These are phyloP conservation scores for Lophiostoma macrostomum DNA, from an alignment of 495 filamentous ascomycete genomes.

Conservation along the genomic window DNA sequence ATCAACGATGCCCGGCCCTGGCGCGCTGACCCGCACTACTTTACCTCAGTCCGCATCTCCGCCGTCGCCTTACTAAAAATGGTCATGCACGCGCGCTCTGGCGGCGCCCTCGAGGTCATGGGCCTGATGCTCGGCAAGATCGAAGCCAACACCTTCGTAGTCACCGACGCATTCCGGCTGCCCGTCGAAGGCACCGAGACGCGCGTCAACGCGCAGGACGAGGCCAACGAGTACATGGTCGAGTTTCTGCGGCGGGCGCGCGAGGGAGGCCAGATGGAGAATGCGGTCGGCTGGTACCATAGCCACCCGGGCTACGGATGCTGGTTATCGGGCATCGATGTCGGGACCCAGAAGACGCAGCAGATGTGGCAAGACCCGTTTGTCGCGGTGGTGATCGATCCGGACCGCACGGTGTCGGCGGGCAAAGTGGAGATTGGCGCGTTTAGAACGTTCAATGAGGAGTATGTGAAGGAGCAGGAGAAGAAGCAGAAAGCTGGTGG, in stretches of 20 bases:
- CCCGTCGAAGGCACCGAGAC: constrained; percentile 98
- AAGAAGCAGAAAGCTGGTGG: constrained; percentile 44
- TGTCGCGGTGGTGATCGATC: constrained; percentile 94
- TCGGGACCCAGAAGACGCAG: constrained; percentile 78
- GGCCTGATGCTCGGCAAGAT: constrained; percentile 98
- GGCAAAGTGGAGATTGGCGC: constrained; percentile 97
- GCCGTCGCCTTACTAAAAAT: constrained; percentile 95
- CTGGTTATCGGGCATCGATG: constrained; percentile 96
- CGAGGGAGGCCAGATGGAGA: constrained; percentile 73
- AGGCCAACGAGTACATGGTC: constrained; percentile 96
- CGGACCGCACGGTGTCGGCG: constrained; percentile 90
- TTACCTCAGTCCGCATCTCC: constrained; percentile 89
- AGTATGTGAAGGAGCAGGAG: constrained; percentile 47
- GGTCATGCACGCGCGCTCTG: constrained; percentile 97
- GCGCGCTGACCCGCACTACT: constrained; percentile 79
- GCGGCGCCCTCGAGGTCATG: constrained; percentile 93
- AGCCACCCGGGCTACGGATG: constrained; percentile 97
- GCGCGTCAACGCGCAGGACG: constrained; percentile 89
- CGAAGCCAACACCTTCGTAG: constrained; percentile 75
- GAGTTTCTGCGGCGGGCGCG: constrained; percentile 73
- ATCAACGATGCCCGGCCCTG: constrained; percentile 66
- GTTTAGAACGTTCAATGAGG: constrained; percentile 84
- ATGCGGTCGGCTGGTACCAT: constrained; percentile 98
- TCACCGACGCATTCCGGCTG: constrained; percentile 90
- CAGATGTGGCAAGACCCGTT: constrained; percentile 85